phyloP scores from a whole-genome alignment of 495 filamentous ascomycete species.

The Beverwykella pulmonaria region DNA sequence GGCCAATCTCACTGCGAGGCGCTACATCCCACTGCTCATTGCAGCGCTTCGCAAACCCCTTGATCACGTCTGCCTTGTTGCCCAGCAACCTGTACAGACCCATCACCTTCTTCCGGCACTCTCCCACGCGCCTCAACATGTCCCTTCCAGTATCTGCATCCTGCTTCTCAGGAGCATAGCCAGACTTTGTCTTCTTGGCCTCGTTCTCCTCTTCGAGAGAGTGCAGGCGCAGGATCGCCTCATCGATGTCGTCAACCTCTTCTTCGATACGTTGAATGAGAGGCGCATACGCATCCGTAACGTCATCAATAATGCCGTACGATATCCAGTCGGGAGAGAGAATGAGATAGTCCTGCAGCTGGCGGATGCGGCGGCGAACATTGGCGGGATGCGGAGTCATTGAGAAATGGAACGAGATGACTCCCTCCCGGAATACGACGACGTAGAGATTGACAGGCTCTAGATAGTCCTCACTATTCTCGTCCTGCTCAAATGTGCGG shows the following conservation, averaged over 20 bases:
- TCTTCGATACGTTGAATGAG: conserved; percentile 76
- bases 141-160: conserved; percentile 65
- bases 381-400: conserved; percentile 93
- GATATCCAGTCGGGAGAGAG: conserved; percentile 96
- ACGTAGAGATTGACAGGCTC: conserved; percentile 98
- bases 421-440: conserved; percentile 92
- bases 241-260: conserved; percentile 52
- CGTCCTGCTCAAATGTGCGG: conserved; percentile 93
- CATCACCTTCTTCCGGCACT: conserved; percentile 97
- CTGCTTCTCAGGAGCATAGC: conserved; percentile 46
- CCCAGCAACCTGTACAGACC: conserved; percentile 86
- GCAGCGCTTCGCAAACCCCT: conserved; percentile 97
- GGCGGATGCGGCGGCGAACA: conserved; percentile 87
- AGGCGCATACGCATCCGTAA: conserved; percentile 92
- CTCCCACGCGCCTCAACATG: conserved; percentile 87
- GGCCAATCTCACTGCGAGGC: conserved; percentile 88
- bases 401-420: conserved; percentile 93
- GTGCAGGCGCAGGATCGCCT: conserved; percentile 65
- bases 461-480: conserved; percentile 81
- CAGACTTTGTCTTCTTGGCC: conserved; percentile 23
- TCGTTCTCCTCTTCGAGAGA: conserved; percentile 47
- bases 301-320: conserved; percentile 96
- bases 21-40: conserved; percentile 98
- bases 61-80: conserved; percentile 98
- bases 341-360: conserved; percentile 91